Evolutionary conservation across 2,329 filamentous ascomycete genomes (phyloP).

Genomic region (Fusarium robinianum): DNA sequence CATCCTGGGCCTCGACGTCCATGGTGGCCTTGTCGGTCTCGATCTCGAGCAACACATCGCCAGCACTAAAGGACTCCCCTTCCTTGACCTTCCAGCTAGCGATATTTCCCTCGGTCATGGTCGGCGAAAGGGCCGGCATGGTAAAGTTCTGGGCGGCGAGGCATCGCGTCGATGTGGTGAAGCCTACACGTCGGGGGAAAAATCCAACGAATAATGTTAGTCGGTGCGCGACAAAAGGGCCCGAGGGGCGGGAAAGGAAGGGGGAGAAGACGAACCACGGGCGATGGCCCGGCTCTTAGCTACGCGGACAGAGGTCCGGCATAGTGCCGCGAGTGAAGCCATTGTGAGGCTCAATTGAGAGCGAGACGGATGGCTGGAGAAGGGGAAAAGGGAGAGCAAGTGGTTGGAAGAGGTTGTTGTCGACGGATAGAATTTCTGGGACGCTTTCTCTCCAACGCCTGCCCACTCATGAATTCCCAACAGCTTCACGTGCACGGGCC

Average conservation of each 20-base stretch:
- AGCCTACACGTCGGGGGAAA: slow-evolving; percentile 52
- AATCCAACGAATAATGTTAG: slow-evolving; percentile 23
- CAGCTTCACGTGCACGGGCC: slow-evolving; percentile 35
- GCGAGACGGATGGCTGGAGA: slow-evolving; percentile 24
- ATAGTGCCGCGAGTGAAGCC: slow-evolving; percentile 69
- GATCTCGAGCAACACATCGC: slow-evolving; percentile 88
- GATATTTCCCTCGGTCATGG: slow-evolving; percentile 94
- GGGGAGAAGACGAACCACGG: slow-evolving; percentile 56
- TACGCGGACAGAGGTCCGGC: slow-evolving; percentile 66
- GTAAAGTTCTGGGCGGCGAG: slow-evolving; percentile 83
- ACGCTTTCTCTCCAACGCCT: slow-evolving; percentile 38
- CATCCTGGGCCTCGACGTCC: slow-evolving; percentile 92
- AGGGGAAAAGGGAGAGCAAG: slow-evolving; percentile 27
- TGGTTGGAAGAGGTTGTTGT: no score
- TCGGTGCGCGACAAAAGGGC: slow-evolving; percentile 34
- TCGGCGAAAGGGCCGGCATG: slow-evolving; percentile 89
- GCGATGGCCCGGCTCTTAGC: slow-evolving; percentile 52
- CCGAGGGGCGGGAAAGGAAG: slow-evolving; percentile 18
- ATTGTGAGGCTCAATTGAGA: slow-evolving; percentile 49
- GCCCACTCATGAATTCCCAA: no score
- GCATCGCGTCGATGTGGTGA: slow-evolving; percentile 64
- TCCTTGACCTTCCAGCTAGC: slow-evolving; percentile 85
- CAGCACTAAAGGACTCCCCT: slow-evolving; percentile 79
- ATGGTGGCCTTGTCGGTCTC: slow-evolving; percentile 95
- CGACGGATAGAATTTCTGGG: slow-evolving; percentile 31